Percentiles rank a stretch among this genome's conserved stretches.
phyloP scores from a whole-genome alignment of 164 flowering plant species.

The Umbilicus rupestris region DNA sequence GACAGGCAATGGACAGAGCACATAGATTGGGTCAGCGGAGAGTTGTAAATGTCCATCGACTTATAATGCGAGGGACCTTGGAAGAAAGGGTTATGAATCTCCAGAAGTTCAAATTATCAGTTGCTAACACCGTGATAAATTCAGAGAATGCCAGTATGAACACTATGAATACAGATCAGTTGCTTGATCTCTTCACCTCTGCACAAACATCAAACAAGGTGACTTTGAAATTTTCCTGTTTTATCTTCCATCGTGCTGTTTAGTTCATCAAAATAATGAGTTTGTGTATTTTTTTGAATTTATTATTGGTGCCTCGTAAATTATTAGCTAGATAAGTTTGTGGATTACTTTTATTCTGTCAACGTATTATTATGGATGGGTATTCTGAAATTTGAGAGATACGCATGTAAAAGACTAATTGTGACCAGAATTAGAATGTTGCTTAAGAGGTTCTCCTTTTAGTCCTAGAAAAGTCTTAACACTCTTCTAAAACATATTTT shows the following conservation, averaged over 20 bases:
- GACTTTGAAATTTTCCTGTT: neutral
- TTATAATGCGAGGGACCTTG: conserved; percentile 94
- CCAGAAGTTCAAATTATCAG: conserved; percentile 83
- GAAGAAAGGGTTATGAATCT: conserved; percentile 99
- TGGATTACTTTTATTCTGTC: no score
- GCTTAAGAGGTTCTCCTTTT: neutral
- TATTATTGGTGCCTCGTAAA: no score
- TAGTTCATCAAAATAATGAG: neutral
- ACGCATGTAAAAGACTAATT: neutral
- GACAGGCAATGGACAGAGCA: conserved; percentile 99
- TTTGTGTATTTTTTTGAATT: no score
- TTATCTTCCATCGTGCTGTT: neutral
- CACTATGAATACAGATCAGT: conserved; percentile 96
- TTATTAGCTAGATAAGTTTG: no score
- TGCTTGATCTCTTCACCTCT: conserved; percentile 92
- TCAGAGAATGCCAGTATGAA: conserved; percentile 92
- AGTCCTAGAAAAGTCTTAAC: neutral
- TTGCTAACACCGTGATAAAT: conserved; percentile 90
- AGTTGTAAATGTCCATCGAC: conserved; percentile 97
- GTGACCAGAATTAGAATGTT: neutral
- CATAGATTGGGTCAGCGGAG: conserved; percentile 89
- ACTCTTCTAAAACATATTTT: no score
- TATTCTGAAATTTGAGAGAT: no score
- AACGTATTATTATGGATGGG: no score
- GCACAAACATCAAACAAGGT: conserved; percentile 69